Conservation (phyloP, 2,329 filamentous ascomycete genomes). For the Colletotrichum gloeosporioides region DNA sequence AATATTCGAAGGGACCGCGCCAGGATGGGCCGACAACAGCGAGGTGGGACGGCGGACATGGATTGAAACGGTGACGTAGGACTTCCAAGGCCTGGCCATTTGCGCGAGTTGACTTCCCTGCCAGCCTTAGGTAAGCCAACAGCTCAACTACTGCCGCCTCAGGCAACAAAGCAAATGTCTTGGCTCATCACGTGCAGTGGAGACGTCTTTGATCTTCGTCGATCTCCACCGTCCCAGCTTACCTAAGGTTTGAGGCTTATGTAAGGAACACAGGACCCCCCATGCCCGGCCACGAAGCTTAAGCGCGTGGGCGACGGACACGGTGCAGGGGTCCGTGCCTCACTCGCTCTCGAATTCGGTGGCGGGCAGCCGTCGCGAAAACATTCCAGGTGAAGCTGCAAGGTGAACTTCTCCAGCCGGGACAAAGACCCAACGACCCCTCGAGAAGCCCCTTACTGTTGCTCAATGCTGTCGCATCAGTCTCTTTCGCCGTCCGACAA, state of each 20-base stretch:
- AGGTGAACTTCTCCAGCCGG: not conserved
- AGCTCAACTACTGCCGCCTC: not conserved
- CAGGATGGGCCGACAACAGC: constrained; percentile 1
- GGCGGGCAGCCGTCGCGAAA: constrained; percentile 20
- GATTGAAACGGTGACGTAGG: constrained; percentile 8
- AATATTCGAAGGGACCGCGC: not conserved
- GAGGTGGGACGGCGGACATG: constrained; percentile 4
- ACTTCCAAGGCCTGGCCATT: not conserved
- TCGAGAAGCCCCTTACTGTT: not conserved
- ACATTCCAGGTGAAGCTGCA: constrained; percentile 11
- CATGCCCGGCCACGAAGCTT: not conserved
- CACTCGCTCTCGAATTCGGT: not conserved
- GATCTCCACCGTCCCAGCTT: not conserved
- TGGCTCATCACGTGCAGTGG: not conserved
- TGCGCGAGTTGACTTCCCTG: not conserved
- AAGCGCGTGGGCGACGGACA: constrained; percentile 10
- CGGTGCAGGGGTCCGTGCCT: constrained; percentile 11
- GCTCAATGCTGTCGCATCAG: not conserved
- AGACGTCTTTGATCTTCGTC: not conserved
- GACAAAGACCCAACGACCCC: constrained; percentile 15
- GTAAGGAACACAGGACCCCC: not conserved
- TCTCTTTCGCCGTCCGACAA: not conserved
- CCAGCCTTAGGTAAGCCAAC: not conserved
- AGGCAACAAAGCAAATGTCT: not conserved
- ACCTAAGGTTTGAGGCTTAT: not conserved